Conservation (phyloP, 2,329 filamentous ascomycete genomes). For the Penicillium sp. region DNA sequence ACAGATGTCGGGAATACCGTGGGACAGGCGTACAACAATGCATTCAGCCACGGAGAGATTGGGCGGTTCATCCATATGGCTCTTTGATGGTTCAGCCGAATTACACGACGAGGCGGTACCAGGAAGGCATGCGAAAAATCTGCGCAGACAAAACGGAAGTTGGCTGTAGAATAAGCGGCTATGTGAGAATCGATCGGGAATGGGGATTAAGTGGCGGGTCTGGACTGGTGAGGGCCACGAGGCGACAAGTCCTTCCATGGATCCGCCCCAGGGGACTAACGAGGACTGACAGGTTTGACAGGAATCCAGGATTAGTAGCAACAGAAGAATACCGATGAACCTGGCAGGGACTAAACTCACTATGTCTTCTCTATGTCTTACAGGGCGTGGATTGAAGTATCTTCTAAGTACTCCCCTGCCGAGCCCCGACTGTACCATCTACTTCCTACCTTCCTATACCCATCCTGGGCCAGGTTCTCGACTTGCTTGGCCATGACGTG, state of each 20-base stretch:
- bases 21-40: not conserved
- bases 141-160: not conserved
- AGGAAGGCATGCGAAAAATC: not conserved
- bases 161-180: not conserved
- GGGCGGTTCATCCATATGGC: not conserved
- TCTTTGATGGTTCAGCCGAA: not conserved
- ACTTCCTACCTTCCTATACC: too few relatives aligned
- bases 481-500: slow-evolving; percentile 1
- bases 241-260: slow-evolving; percentile 17
- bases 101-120: not conserved
- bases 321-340: not conserved
- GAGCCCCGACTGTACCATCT: too few relatives aligned
- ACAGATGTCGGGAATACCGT: not conserved
- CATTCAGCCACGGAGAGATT: not conserved
- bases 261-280: not conserved
- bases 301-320: not conserved
- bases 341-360: not conserved
- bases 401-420: not conserved
- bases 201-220: not conserved
- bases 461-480: not conserved
- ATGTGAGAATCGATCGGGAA: not conserved
- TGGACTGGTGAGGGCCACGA: slow-evolving; percentile 11
- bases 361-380: not conserved
- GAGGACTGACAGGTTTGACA: not conserved
- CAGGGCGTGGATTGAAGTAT: not conserved